These are phyloP conservation scores for Kockovaella imperatae DNA, from an alignment of 768 basidiomycete species.

Conservation along the genomic window DNA sequence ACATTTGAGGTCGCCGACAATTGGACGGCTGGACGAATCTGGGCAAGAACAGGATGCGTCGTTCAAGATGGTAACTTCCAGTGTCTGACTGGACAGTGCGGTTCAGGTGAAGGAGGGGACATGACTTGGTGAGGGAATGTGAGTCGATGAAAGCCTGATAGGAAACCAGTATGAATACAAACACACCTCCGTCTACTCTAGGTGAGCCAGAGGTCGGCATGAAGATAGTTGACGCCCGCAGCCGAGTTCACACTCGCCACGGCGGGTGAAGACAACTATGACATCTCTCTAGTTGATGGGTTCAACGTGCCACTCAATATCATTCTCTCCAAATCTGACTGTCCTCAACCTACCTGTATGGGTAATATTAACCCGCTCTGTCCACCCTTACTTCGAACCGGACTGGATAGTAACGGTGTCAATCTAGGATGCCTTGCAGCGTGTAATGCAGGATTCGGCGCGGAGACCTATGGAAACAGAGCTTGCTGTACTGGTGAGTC, in stretches of 20 bases:
- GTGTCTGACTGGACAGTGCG: slow-evolving; percentile 21
- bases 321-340: slow-evolving; percentile 3
- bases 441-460: slow-evolving; percentile 20
- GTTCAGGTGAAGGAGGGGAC: slow-evolving; percentile 8
- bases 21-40: slow-evolving; percentile 22
- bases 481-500: slow-evolving; percentile 24
- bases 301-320: slow-evolving; percentile 26
- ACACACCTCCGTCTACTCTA: slow-evolving; percentile 14
- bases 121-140: slow-evolving; percentile 12
- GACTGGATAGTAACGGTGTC: slow-evolving; percentile 12
- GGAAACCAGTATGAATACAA: slow-evolving; percentile 2
- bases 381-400: slow-evolving; percentile 13
- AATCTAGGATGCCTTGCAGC: slow-evolving; percentile 16
- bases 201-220: slow-evolving; percentile 4
- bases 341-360: slow-evolving; percentile 8
- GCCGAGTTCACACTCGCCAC: slow-evolving; percentile 25
- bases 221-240: not conserved
- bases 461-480: slow-evolving; percentile 18
- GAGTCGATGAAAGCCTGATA: not conserved
- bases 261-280: slow-evolving; percentile 17
- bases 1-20: slow-evolving; percentile 10
- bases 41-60: slow-evolving; percentile 23
- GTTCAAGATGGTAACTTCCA: slow-evolving; percentile 8
- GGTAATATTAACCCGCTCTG: slow-evolving; percentile 24
- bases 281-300: slow-evolving; percentile 24